Evolutionary conservation across 345 rosid genomes (phyloP).

Genomic region (Garcia nutans): DNA sequence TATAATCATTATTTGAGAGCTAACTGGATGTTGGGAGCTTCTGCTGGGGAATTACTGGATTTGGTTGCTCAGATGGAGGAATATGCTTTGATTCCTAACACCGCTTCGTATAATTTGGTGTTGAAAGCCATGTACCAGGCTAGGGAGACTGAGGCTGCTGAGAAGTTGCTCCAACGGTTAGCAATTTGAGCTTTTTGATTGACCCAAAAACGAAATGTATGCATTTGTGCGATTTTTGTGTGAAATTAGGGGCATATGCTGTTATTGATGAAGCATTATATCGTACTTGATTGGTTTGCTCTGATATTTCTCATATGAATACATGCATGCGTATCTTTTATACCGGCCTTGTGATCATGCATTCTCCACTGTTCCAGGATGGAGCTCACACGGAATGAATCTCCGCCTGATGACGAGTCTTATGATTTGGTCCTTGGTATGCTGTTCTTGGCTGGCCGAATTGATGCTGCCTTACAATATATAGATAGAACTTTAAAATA

Average conservation of each 20-base stretch:
- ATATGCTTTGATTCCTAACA: constrained; percentile 59
- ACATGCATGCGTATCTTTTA: background rate
- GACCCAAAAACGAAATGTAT: background rate
- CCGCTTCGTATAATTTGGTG: constrained; percentile 75
- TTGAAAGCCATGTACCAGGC: constrained; percentile 74
- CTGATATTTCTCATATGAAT: background rate
- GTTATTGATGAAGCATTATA: background rate
- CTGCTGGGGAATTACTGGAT: constrained; percentile 62
- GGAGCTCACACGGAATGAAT: constrained; percentile 67
- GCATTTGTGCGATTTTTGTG: background rate
- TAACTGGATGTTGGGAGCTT: constrained; percentile 64
- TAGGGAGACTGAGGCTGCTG: constrained; percentile 61
- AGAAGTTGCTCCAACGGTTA: constrained; percentile 77
- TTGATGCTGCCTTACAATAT: constrained; percentile 68
- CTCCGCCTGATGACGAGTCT: constrained; percentile 82
- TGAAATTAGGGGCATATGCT: background rate
- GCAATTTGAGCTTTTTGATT: constrained; percentile 15
- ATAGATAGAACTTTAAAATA: constrained; percentile 59
- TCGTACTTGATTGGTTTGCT: background rate
- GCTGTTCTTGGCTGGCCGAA: constrained; percentile 43
- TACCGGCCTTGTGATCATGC: background rate
- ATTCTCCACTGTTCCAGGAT: constrained; percentile 56
- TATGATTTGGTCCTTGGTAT: constrained; percentile 65
- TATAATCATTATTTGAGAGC: constrained; percentile 86
- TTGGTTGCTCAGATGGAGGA: constrained; percentile 68